phyloP scores from a whole-genome alignment of 257 asterid genomes.

The Nemophila menziesii region DNA sequence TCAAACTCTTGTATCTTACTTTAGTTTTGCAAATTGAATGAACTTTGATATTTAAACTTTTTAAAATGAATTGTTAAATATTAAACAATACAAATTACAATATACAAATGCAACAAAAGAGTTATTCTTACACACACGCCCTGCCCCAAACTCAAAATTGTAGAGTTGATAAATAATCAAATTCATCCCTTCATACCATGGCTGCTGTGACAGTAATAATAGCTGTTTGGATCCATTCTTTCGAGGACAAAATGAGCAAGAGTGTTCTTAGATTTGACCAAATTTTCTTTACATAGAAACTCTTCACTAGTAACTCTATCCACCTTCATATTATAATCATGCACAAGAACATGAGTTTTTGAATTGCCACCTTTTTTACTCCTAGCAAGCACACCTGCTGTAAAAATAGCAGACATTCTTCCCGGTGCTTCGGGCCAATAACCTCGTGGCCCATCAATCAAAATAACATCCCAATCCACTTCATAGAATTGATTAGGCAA shows the following conservation, averaged over 20 bases:
- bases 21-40: no score
- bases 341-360: slow-evolving; percentile 71
- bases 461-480: slow-evolving; percentile 80
- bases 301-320: slow-evolving; percentile 60
- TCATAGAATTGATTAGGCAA: slow-evolving; percentile 83
- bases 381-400: slow-evolving; percentile 76
- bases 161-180: background rate
- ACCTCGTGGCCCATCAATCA: slow-evolving; percentile 83
- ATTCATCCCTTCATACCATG: background rate
- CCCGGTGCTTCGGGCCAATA: slow-evolving; percentile 91
- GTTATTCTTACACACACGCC: slow-evolving; percentile 13
- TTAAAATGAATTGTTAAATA: no score
- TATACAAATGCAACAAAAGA: slow-evolving; percentile 8
- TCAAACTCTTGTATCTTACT: no score
- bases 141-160: slow-evolving; percentile 18
- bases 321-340: slow-evolving; percentile 54
- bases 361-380: slow-evolving; percentile 56
- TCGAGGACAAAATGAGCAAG: slow-evolving; percentile 68
- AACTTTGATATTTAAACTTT: no score
- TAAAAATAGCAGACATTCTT: slow-evolving; percentile 79
- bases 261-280: slow-evolving; percentile 54
- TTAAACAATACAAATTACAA: slow-evolving; percentile 17
- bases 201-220: slow-evolving; percentile 50
- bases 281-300: slow-evolving; percentile 63
- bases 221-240: slow-evolving; percentile 31